A percentile compares a stretch with the other conserved stretches of the same genome.
Evolutionary conservation across 208 protist species (phyloP).

Genomic region (Leishmania amazonensis): DNA sequence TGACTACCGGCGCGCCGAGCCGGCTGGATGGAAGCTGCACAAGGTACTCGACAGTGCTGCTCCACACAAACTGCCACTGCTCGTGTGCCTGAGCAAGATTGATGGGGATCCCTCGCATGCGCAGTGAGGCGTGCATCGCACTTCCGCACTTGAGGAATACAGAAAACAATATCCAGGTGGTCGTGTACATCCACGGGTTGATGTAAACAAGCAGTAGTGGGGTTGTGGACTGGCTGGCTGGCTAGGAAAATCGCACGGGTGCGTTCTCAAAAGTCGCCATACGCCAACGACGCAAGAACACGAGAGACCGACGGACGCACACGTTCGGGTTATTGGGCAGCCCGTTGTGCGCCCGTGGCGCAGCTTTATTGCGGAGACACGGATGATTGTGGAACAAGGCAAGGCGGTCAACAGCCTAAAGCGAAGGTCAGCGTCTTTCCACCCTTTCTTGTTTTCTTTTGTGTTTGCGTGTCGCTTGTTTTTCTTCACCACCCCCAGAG

Average conservation of each 20-base stretch:
- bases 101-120: slow-evolving; percentile 82
- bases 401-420: not conserved
- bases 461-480: not conserved
- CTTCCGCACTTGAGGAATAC: slow-evolving; percentile 61
- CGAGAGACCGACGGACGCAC: not conserved
- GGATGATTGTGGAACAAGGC: not conserved
- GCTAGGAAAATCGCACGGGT: slow-evolving; percentile 48
- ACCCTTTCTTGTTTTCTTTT: not conserved
- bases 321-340: not conserved
- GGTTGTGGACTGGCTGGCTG: slow-evolving; percentile 80
- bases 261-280: not conserved
- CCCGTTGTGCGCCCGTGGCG: not conserved
- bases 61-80: slow-evolving; percentile 58
- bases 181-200: slow-evolving; percentile 66
- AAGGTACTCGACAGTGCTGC: slow-evolving; percentile 58
- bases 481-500: not conserved
- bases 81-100: slow-evolving; percentile 89
- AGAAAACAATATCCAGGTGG: slow-evolving; percentile 62
- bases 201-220: slow-evolving; percentile 72
- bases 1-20: slow-evolving; percentile 59
- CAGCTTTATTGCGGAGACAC: not conserved
- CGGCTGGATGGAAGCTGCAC: slow-evolving; percentile 65
- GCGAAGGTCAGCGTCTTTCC: not conserved
- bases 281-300: too few species aligned
- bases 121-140: slow-evolving; percentile 75